Base-by-base conservation (phyloP, 192 early-diverging fungal species). In the Backusella tarrabulga region DNA sequence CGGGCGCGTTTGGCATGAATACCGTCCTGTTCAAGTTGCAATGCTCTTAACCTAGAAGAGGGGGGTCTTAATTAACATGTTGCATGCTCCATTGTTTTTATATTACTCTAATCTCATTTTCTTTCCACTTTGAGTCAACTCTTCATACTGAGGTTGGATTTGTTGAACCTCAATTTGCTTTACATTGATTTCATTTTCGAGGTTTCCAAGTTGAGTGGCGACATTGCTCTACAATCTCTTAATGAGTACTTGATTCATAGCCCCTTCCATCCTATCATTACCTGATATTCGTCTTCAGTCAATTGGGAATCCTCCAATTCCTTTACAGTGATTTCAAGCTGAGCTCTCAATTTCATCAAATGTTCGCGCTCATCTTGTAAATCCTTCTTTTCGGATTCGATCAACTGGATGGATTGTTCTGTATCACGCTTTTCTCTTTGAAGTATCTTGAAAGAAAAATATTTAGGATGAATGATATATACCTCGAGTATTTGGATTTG, bases 1-100 rank as follows among this genome's bases (percentile, higher is more conserved):
- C 97, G 92, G 14, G 93, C 95, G 80, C 96, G 94, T 81, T 96
- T 97, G 32, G 92, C 89, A 74, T 92, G 87, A n/a, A 99, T 87
- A 3, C 89, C 85, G 75, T 93, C 89, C 54, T 90, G 90, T 78
- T 95, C 88, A 46, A 92, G 77, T 38, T 97, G 92, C 35, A 86
- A 77, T 17, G 85, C 76, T 34, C 90, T 89, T 32, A 92, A 71
- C 23, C 93, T 94, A 77, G 12, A 44, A 17, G 38, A 40, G 14
- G 12, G 14, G 41, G 41, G 9, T 42, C 34, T 68, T 68, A 34
- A 34, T 56, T 17, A 35, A 68, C 32, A 32, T 32, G 32, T 3
- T 32, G 32, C 32, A 2, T 3, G 67, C 15, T 32, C 11, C 32
- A 29, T 68, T 68, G 12, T 68, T 32, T 26, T 32, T 23, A 34